Evolutionary conservation across 2,329 filamentous ascomycete genomes (phyloP), one percentile per base, ranked within the genome.

Genomic region (Byssothecium circinans): DNA sequence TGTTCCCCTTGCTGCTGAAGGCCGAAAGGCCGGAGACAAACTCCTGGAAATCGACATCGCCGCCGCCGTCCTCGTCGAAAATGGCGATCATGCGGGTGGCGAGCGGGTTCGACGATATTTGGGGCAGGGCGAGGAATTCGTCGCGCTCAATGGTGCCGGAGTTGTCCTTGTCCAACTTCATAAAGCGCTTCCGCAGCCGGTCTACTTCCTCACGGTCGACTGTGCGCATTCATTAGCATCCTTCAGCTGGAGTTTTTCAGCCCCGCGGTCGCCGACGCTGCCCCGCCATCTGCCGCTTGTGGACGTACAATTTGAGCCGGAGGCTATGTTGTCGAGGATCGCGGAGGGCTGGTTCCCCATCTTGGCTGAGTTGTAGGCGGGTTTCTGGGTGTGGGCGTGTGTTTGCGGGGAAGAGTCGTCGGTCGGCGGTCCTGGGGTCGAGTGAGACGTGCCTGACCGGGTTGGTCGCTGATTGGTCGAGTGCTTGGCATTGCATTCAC

Each of bases 131-230:
- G 58, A 99, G 85, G 74, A 99, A 99, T 73, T 99, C 94, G 71
- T 97, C 92, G 67, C 94, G 91, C 75, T 99, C 94, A 75, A 99
- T 96, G 39, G 94, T 97, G 61, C 94, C 94, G 12, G 91, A 96
- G 77, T 95, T 95, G 73, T 99, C 92, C 92, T 96, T 97, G 75
- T 99, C 94, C 51, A 99, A 80, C 77, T 99, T 99, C 92, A 97
- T 97, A 70, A 99, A 99, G 53, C 92, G 84, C 79, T 99, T 99
- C 68, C 91, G 84, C 70, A 99, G 80, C 66, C 94, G 84, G 71
- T 97, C 94, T 51, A 99, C 91, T 74, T 99, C 94, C 67, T 99
- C 94, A 72, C 89, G 87, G 78, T 99, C 89, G 79, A 99, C 92
- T 97, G 53, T 50, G 10, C 23, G 23, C 10, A 25, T 25, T 25